phyloP scores from a whole-genome alignment of 1,284 basidiomycete species.

The Volvariella volvacea region DNA sequence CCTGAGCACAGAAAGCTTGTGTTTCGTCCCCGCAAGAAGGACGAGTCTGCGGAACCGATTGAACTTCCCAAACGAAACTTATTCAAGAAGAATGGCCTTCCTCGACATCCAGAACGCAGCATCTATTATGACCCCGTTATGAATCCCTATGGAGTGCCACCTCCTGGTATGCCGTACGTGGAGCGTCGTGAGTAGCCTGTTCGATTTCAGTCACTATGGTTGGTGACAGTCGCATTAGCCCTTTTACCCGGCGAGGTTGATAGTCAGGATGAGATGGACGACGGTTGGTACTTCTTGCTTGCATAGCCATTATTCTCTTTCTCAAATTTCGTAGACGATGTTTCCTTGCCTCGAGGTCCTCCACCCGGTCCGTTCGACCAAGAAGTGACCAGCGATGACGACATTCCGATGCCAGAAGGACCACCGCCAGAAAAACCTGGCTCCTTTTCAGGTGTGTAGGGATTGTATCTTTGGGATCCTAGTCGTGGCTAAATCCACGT shows the following conservation, averaged over 20 bases:
- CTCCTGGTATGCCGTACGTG: conserved; percentile 92
- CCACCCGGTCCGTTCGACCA: conserved; percentile 45
- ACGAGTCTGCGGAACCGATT: conserved; percentile 35
- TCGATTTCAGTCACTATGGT: conserved; percentile 1
- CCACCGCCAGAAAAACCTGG: conserved; percentile 50
- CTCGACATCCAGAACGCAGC: conserved; percentile 82
- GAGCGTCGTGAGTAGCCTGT: conserved; percentile 62
- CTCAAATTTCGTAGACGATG: conserved; percentile 38
- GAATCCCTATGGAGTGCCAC: conserved; percentile 94
- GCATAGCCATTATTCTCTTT: conserved; percentile 4
- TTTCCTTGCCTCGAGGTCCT: conserved; percentile 68
- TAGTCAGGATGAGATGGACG: conserved; percentile 49
- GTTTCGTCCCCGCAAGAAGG: conserved; percentile 46
- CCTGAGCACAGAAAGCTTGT: conserved; percentile 83
- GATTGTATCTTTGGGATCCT: neutral
- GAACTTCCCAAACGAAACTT: conserved; percentile 48
- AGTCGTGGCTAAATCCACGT: conserved; percentile 5
- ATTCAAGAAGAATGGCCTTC: conserved; percentile 77
- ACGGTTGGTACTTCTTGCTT: conserved; percentile 23
- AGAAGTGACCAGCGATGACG: conserved; percentile 60
- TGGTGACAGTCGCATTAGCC: conserved; percentile 29
- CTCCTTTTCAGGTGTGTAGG: conserved; percentile 3
- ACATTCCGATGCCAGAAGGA: conserved; percentile 83
- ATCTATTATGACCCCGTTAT: conserved; percentile 90
- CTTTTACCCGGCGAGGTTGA: conserved; percentile 55